Conservation (phyloP, 2,329 filamentous ascomycete genomes). For the Alternaria tenuissima region DNA sequence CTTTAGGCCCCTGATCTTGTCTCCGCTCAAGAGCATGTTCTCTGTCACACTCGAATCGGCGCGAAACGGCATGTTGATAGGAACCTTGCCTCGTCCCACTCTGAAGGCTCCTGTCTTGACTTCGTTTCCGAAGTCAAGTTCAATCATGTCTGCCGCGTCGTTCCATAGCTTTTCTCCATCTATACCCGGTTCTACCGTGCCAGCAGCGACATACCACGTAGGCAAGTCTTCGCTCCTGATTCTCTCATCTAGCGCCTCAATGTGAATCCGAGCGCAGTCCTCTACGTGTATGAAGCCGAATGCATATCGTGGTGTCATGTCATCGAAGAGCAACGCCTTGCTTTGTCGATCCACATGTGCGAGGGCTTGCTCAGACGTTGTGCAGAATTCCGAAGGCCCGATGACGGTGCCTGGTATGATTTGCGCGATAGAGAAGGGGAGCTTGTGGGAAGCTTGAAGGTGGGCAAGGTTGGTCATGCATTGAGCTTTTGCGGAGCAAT, state of each 20-base stretch:
- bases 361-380: constrained; percentile 24
- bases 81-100: constrained; percentile 35
- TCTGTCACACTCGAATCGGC: constrained; percentile 41
- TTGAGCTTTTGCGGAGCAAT: constrained; percentile 45
- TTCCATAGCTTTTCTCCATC: constrained; percentile 34
- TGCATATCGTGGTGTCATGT: constrained; percentile 39
- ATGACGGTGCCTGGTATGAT: constrained; percentile 48
- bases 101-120: constrained; percentile 29
- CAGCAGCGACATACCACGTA: constrained; percentile 41
- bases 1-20: constrained; percentile 28
- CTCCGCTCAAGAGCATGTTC: constrained; percentile 29
- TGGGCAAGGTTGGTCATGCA: constrained; percentile 42
- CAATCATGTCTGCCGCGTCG: constrained; percentile 31
- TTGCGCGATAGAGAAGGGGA: constrained; percentile 42
- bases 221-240: constrained; percentile 29
- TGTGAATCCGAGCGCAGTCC: constrained; percentile 44
- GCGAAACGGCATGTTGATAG: constrained; percentile 44
- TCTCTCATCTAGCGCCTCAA: constrained; percentile 37
- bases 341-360: constrained; percentile 44
- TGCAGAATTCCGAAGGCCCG: constrained; percentile 42
- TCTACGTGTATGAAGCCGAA: constrained; percentile 48
- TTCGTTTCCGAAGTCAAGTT: constrained; percentile 26
- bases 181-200: constrained; percentile 28
- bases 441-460: constrained; percentile 2
- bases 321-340: constrained; percentile 43